These are phyloP conservation scores for Lachnum nothofagi DNA, from an alignment of 2,329 filamentous ascomycete genomes.

Conservation along the genomic window DNA sequence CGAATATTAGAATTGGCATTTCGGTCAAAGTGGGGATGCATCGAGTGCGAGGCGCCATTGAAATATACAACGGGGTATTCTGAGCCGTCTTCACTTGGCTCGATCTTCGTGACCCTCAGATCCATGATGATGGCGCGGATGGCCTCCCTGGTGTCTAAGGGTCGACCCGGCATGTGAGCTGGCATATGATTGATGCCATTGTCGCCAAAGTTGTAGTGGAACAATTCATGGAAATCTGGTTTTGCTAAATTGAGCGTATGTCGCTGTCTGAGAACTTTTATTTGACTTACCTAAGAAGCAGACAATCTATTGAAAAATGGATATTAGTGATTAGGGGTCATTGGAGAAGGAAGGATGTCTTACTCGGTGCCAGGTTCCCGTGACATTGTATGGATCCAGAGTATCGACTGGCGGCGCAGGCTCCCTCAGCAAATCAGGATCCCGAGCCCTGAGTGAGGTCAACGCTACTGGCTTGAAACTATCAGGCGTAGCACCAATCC, in stretches of 20 bases:
- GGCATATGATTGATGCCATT: constrained; percentile 34
- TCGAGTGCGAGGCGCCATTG: neutral
- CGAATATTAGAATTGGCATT: constrained; percentile 62
- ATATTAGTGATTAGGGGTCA: neutral
- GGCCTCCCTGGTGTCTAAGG: constrained; percentile 60
- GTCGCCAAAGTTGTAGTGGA: constrained; percentile 62
- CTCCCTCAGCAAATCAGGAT: too few species aligned
- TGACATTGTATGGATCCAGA: constrained; percentile 65
- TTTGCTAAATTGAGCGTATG: constrained; percentile 5
- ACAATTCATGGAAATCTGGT: constrained; percentile 67
- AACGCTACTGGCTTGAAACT: constrained; percentile 10
- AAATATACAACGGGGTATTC: neutral
- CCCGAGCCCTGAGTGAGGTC: too few species aligned
- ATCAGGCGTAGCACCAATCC: constrained; percentile 11
- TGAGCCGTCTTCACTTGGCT: constrained; percentile 34
- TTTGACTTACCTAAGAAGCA: constrained; percentile 38
- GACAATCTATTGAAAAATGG: constrained; percentile 34
- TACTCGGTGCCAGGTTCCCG: constrained; percentile 67
- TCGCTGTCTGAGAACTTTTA: constrained; percentile 36
- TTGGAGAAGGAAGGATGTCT: constrained; percentile 21
- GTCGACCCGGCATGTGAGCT: constrained; percentile 42
- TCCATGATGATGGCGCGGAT: constrained; percentile 67
- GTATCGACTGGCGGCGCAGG: constrained; percentile 2
- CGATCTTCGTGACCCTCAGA: constrained; percentile 53
- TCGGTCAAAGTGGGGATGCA: constrained; percentile 62